A percentile compares a stretch with the other conserved stretches of the same genome.
phyloP scores from a whole-genome alignment of 305 asterid genomes.

The Fraxinus sp. region DNA sequence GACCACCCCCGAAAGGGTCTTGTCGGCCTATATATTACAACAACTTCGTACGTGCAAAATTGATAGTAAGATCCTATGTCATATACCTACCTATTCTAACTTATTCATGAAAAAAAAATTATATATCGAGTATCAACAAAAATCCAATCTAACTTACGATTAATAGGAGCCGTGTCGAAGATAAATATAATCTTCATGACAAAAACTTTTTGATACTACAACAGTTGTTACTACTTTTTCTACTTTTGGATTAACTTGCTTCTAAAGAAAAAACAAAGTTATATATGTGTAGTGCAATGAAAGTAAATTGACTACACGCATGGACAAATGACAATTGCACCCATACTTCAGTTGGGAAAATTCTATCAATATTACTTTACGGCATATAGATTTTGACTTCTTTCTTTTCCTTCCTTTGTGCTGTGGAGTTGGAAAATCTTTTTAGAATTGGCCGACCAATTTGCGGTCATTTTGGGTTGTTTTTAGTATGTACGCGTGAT shows the following conservation, averaged over 20 bases:
- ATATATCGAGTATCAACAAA: neutral
- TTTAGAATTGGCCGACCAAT: neutral
- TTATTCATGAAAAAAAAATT: neutral
- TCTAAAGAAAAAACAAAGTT: neutral
- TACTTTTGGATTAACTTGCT: neutral
- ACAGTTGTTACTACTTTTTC: neutral
- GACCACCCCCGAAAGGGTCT: too few relatives aligned
- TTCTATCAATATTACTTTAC: neutral
- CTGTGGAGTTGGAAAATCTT: neutral
- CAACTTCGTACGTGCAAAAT: too few relatives aligned
- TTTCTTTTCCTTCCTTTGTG: neutral
- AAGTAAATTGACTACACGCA: neutral
- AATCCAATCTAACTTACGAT: neutral
- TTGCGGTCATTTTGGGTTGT: too few relatives aligned
- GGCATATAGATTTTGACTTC: neutral
- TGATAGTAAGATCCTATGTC: too few relatives aligned
- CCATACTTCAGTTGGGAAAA: neutral
- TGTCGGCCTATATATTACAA: too few relatives aligned
- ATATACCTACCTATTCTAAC: neutral
- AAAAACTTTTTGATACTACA: neutral
- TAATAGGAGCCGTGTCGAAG: too few relatives aligned
- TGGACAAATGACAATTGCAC: neutral
- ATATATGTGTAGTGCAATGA: neutral
- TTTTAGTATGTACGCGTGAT: too few relatives aligned
- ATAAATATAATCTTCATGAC: neutral